Evolutionary conservation across 306 rosid genomes (phyloP).

Genomic region (Corylus americana): DNA sequence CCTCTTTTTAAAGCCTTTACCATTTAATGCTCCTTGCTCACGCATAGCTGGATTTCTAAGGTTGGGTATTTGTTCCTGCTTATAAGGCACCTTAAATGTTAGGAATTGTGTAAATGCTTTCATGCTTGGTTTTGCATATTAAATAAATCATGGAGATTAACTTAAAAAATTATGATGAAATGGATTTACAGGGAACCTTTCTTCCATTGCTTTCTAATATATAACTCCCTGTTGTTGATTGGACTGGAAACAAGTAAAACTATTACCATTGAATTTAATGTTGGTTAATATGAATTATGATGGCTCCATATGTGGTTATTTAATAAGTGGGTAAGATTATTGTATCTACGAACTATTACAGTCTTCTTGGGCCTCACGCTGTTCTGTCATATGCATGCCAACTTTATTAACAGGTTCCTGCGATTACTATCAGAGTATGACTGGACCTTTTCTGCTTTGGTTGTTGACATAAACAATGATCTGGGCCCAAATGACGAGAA

Average conservation of each 20-base stretch:
- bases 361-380: constrained; percentile 19
- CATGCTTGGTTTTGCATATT: background rate
- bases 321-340: background rate
- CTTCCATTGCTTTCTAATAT: background rate
- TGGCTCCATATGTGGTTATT: background rate
- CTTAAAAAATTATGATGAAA: background rate
- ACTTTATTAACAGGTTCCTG: constrained; percentile 64
- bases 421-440: constrained; percentile 72
- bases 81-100: background rate
- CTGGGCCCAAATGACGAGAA: constrained; percentile 53
- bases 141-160: background rate
- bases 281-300: background rate
- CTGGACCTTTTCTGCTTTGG: constrained; percentile 77
- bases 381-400: constrained; percentile 9
- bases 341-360: constrained; percentile 9
- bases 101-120: background rate
- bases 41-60: constrained; percentile 87
- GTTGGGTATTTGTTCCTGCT: constrained; percentile 39
- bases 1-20: constrained; percentile 80
- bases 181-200: background rate
- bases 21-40: constrained; percentile 73
- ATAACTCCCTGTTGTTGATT: background rate
- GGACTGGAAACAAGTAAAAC: background rate
- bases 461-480: constrained; percentile 83
- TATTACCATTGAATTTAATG: background rate